phyloP scores from a whole-genome alignment of 106 monocot species.

The Dendrobium catenatum region DNA sequence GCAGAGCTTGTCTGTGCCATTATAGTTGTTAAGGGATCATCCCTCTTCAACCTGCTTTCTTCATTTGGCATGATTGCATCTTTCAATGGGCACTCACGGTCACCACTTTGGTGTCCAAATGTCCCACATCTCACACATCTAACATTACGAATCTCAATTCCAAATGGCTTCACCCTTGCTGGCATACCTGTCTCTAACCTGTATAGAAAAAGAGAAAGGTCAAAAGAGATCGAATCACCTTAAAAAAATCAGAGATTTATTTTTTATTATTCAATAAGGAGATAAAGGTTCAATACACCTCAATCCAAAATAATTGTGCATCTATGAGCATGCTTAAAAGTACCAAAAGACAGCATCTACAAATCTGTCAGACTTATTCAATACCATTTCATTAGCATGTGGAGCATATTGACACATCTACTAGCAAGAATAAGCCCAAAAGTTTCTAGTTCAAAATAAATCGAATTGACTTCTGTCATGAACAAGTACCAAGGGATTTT shows the following conservation, averaged over 20 bases:
- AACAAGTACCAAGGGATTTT: too few relatives aligned
- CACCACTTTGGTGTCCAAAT: slow-evolving; percentile 95
- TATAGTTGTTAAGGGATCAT: slow-evolving; percentile 91
- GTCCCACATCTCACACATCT: slow-evolving; percentile 89
- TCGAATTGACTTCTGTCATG: too few relatives aligned
- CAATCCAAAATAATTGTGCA: not conserved
- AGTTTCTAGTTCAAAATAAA: too few relatives aligned
- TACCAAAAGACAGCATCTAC: not conserved
- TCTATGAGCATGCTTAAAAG: not conserved
- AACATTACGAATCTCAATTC: slow-evolving; percentile 90
- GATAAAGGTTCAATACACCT: too few relatives aligned
- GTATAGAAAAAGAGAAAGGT: not conserved
- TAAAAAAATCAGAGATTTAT: not conserved
- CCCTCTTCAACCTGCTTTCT: slow-evolving; percentile 83
- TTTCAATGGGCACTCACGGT: slow-evolving; percentile 92
- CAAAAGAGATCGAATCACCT: not conserved
- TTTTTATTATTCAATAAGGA: too few relatives aligned
- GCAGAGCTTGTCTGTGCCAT: slow-evolving; percentile 62
- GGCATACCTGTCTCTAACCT: slow-evolving; percentile 88
- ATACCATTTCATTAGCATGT: not conserved
- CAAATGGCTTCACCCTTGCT: slow-evolving; percentile 85
- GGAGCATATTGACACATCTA: not conserved
- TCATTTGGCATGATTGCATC: slow-evolving; percentile 98
- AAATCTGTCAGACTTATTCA: not conserved
- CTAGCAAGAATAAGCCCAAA: not conserved